A percentile compares a stretch with the other conserved stretches of the same genome.
Evolutionary conservation across 768 basidiomycete genomes (phyloP).

Genomic region (Tylopilus vinaceipallidus): DNA sequence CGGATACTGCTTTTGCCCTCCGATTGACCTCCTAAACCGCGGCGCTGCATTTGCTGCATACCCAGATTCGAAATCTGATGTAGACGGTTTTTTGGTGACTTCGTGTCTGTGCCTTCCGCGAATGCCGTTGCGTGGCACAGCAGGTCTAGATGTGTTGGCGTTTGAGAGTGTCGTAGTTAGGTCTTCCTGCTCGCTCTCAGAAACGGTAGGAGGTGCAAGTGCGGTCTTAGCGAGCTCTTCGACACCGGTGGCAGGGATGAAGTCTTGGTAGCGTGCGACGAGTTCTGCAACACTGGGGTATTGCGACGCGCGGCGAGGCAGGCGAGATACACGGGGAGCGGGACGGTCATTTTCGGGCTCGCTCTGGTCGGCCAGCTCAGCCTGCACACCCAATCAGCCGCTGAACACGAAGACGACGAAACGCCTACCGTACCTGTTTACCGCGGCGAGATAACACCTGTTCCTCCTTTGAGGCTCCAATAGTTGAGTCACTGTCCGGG

Average conservation of each 20-base stretch:
- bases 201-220: conserved; percentile 51
- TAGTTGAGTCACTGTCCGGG: conserved; percentile 82
- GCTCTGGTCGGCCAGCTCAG: conserved; percentile 24
- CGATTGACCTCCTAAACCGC: conserved; percentile 54
- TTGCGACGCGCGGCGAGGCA: conserved; percentile 57
- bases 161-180: conserved; percentile 25
- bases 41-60: conserved; percentile 93
- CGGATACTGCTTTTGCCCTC: conserved; percentile 39
- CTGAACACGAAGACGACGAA: not conserved
- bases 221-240: conserved; percentile 73
- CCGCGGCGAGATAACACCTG: conserved; percentile 13
- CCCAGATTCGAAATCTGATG: conserved; percentile 87
- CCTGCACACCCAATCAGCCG: conserved; percentile 15
- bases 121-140: conserved; percentile 35
- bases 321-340: conserved; percentile 46
- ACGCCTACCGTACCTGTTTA: conserved; percentile 28
- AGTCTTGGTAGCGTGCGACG: conserved; percentile 79
- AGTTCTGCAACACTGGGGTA: conserved; percentile 80
- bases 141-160: conserved; percentile 19
- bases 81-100: conserved; percentile 52
- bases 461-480: conserved; percentile 51
- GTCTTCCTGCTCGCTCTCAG: conserved; percentile 82
- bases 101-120: conserved; percentile 50
- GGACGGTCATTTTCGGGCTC: conserved; percentile 17
- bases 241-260: conserved; percentile 67